Evolutionary conservation across 2,329 filamentous ascomycete species (phyloP).

Genomic region (Aspergillus pseudoglaucus): DNA sequence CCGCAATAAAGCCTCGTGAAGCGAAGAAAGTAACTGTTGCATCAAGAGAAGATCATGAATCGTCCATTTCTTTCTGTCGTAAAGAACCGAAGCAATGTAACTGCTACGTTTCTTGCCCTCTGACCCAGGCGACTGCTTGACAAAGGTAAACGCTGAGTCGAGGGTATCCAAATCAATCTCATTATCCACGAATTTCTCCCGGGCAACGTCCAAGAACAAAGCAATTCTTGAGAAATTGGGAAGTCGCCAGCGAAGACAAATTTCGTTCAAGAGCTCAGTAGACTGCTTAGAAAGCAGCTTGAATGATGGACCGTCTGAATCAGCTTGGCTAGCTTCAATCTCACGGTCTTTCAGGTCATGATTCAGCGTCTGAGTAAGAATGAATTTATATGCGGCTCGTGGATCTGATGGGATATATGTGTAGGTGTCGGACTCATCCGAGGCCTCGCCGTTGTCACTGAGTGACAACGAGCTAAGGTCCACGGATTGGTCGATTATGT

Average conservation of each 20-base stretch:
- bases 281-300: constrained; percentile 67
- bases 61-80: constrained; percentile 62
- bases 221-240: constrained; percentile 75
- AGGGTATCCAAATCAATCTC: constrained; percentile 75
- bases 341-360: constrained; percentile 54
- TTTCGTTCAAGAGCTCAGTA: constrained; percentile 73
- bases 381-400: constrained; percentile 72
- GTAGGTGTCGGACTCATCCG: constrained; percentile 55
- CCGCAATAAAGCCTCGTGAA: constrained; percentile 76
- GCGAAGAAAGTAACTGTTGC: constrained; percentile 63
- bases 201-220: constrained; percentile 74
- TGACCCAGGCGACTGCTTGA: constrained; percentile 65
- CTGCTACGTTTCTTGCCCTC: constrained; percentile 55
- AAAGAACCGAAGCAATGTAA: constrained; percentile 39
- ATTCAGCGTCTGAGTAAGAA: constrained; percentile 68
- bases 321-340: constrained; percentile 44
- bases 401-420: constrained; percentile 86
- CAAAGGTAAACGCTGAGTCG: constrained; percentile 73
- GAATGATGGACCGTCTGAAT: constrained; percentile 43
- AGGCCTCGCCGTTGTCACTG: constrained; percentile 38
- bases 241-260: constrained; percentile 82
- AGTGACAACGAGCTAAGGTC: constrained; percentile 56
- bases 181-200: constrained; percentile 77
- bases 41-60: constrained; percentile 63
- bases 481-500: constrained; percentile 61